Conservation (phyloP, 768 basidiomycete species). For the Lentinula sp. region DNA sequence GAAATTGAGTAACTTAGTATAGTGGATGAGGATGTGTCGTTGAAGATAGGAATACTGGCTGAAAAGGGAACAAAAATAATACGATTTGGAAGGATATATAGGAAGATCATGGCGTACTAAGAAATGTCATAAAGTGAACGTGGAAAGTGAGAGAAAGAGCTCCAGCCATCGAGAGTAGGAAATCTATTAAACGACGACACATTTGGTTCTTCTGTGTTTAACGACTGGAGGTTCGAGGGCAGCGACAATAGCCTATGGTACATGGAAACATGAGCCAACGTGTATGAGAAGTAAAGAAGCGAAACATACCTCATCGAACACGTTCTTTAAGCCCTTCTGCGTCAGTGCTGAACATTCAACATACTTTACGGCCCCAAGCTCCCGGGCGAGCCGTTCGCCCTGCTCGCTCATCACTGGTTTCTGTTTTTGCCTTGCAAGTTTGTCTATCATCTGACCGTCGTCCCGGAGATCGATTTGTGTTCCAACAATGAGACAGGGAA, state of each 20-base stretch:
- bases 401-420: constrained; percentile 81
- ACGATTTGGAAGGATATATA: constrained; percentile 11
- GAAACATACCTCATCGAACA: constrained; percentile 90
- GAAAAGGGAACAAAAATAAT: constrained; percentile 21
- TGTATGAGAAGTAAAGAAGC: not conserved
- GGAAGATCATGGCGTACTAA: constrained; percentile 7
- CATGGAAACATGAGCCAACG: not conserved
- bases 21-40: constrained; percentile 4
- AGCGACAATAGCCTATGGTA: constrained; percentile 86
- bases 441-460: constrained; percentile 89
- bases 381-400: constrained; percentile 93
- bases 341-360: constrained; percentile 99
- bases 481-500: constrained; percentile 98
- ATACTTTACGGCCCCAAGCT: constrained; percentile 97
- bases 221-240: constrained; percentile 95
- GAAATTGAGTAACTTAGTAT: constrained; percentile 6
- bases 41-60: constrained; percentile 11
- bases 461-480: constrained; percentile 97
- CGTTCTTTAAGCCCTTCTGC: constrained; percentile 99
- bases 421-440: constrained; percentile 95
- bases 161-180: constrained; percentile 15
- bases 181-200: constrained; percentile 72
- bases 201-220: constrained; percentile 71
- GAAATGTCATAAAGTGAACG: constrained; percentile 13
- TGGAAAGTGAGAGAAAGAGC: constrained; percentile 16